Percentiles rank a stretch among this genome's conserved stretches.
Evolutionary conservation across 805 yeast genomes (phyloP).

Genomic region (Metschnikowia colocasiae): DNA sequence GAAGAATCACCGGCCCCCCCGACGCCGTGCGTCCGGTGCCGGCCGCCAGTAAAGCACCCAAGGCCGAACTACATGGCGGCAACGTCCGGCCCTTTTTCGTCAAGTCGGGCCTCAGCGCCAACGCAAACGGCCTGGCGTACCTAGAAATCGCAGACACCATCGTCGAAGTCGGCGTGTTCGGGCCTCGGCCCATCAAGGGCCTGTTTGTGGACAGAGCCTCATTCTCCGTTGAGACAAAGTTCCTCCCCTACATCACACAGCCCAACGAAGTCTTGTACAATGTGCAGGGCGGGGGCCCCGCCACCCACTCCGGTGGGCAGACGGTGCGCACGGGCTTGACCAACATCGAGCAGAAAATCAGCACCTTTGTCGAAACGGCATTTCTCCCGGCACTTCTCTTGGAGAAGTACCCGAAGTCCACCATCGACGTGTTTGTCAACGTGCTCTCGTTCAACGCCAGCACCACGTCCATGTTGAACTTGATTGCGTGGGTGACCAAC

Average conservation of each 20-base stretch:
- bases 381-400: slow-evolving; percentile 53
- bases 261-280: slow-evolving; percentile 33
- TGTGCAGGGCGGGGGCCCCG: slow-evolving; percentile 1
- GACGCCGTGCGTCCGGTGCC: slow-evolving; percentile 46
- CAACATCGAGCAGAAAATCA: slow-evolving; percentile 43
- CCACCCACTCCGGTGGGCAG: slow-evolving; percentile 20
- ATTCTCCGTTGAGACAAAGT: slow-evolving; percentile 56
- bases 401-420: slow-evolving; percentile 82
- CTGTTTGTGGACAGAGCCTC: slow-evolving; percentile 65
- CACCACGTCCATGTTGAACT: slow-evolving; percentile 30
- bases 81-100: slow-evolving; percentile 42
- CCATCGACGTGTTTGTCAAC: slow-evolving; percentile 73
- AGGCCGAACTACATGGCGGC: neutral
- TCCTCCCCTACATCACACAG: slow-evolving; percentile 47
- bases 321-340: slow-evolving; percentile 33
- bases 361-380: slow-evolving; percentile 51
- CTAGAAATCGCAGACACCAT: slow-evolving; percentile 63
- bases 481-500: slow-evolving; percentile 53
- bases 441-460: slow-evolving; percentile 47
- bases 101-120: slow-evolving; percentile 60
- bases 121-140: slow-evolving; percentile 81
- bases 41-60: slow-evolving; percentile 6
- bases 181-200: slow-evolving; percentile 84
- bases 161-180: slow-evolving; percentile 70
- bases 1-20: slow-evolving; percentile 81